Percentiles rank a stretch among this genome's conserved stretches.
Conservation (phyloP, 176 grass and related monocot genomes). For the Carex scoparia region DNA sequence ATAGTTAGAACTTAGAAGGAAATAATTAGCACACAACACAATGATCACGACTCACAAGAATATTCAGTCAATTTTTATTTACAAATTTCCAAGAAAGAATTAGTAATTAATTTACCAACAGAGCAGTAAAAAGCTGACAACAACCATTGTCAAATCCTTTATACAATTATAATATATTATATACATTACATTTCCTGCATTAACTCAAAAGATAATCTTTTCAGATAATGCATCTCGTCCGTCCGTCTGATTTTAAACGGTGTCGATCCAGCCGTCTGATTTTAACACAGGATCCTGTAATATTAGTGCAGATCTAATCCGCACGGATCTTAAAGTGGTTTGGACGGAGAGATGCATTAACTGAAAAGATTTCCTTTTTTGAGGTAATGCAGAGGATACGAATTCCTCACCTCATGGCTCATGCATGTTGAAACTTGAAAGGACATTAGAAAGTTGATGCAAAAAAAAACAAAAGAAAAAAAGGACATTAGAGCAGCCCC, state of each 20-base stretch:
- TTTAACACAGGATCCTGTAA: no score
- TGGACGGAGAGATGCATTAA: no score
- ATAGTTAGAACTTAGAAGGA: background rate
- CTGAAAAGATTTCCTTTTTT: no score
- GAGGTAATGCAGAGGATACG: no score
- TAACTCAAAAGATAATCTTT: no score
- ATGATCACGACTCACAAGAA: background rate
- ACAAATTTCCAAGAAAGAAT: background rate
- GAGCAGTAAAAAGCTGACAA: background rate
- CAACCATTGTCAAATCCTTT: background rate
- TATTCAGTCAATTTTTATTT: background rate
- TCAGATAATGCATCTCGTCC: no score
- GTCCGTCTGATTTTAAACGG: no score
- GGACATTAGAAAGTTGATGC: no score
- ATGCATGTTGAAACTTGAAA: background rate
- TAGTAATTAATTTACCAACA: background rate
- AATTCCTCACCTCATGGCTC: background rate
- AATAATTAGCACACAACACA: background rate
- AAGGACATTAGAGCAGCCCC: constrained; percentile 1
- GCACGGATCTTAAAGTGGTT: no score
- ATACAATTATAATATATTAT: constrained; percentile 10
- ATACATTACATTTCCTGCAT: background rate
- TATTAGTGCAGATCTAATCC: no score
- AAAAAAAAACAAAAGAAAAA: no score
- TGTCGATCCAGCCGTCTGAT: no score